These are phyloP conservation scores for Ustulina deusta DNA, from an alignment of 2,329 filamentous ascomycete species.

Conservation along the genomic window DNA sequence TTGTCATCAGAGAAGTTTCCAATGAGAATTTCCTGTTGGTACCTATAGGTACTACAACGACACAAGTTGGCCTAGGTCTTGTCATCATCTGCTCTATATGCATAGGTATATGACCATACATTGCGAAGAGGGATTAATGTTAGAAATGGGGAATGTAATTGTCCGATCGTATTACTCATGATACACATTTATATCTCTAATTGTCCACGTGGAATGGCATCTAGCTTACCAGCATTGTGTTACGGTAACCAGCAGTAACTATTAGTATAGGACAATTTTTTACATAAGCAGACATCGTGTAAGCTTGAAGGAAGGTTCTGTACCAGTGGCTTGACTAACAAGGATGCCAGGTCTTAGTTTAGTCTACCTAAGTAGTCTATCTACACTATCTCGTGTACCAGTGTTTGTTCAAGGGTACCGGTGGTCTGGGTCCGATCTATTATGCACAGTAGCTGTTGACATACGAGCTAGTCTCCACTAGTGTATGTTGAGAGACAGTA, in stretches of 20 bases:
- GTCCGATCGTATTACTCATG: background rate
- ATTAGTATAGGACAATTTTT: background rate
- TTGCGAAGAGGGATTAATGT: conserved; percentile 1
- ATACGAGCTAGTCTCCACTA: background rate
- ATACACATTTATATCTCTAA: background rate
- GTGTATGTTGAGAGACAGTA: background rate
- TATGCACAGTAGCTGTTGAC: background rate
- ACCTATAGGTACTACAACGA: background rate
- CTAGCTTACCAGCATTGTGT: too few relatives aligned
- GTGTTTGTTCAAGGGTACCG: background rate
- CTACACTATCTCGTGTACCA: background rate
- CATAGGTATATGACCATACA: background rate
- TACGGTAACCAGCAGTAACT: too few relatives aligned
- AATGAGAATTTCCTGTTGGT: background rate
- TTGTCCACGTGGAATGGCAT: too few relatives aligned
- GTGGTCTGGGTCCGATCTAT: background rate
- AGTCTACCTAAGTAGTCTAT: background rate
- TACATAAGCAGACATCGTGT: background rate
- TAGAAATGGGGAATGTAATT: background rate
- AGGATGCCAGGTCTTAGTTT: background rate
- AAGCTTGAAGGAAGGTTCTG: background rate
- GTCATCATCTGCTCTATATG: background rate
- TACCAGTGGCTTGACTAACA: background rate
- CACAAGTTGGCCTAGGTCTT: background rate
- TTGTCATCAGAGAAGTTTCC: background rate